Percentiles rank a stretch among this genome's conserved stretches.
Evolutionary conservation across 768 basidiomycete genomes (phyloP).

Genomic region (Boletus patriciae): DNA sequence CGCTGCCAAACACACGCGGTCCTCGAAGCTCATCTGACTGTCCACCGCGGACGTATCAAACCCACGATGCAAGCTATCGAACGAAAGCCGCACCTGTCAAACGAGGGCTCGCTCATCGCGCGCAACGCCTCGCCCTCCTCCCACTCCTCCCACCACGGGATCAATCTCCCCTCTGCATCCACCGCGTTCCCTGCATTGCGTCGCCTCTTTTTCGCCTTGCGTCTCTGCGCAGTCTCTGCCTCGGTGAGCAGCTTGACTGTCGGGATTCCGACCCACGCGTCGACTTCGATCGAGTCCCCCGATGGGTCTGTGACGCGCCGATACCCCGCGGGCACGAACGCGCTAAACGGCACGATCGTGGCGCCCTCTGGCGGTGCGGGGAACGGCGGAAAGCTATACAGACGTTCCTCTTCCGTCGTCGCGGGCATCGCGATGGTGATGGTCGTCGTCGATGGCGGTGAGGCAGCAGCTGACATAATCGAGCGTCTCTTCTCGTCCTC

Average conservation of each 20-base stretch:
- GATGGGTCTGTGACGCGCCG: not conserved
- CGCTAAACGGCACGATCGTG: constrained; percentile 43
- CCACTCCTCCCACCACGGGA: constrained; percentile 38
- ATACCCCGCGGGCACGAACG: constrained; percentile 36
- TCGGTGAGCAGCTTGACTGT: constrained; percentile 31
- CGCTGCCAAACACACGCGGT: constrained; percentile 29
- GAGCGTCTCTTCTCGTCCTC: not conserved
- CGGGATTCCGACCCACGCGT: constrained; percentile 21
- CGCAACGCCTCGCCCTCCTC: constrained; percentile 27
- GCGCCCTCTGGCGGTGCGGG: constrained; percentile 43
- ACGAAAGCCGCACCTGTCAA: constrained; percentile 29
- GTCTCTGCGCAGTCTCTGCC: constrained; percentile 17
- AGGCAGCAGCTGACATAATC: constrained; percentile 14
- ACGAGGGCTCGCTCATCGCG: constrained; percentile 13
- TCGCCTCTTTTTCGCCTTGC: constrained; percentile 13
- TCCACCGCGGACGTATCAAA: not conserved
- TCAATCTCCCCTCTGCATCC: constrained; percentile 21
- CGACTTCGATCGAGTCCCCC: constrained; percentile 27
- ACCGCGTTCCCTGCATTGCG: constrained; percentile 22
- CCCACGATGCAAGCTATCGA: not conserved
- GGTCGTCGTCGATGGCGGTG: no score
- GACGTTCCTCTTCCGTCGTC: not conserved
- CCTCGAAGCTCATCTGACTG: constrained; percentile 14
- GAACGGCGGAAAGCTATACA: constrained; percentile 47
- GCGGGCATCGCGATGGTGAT: not conserved